Base-by-base conservation (phyloP, 2,329 filamentous ascomycete genomes). In the Dothiorella sarmentorum region DNA sequence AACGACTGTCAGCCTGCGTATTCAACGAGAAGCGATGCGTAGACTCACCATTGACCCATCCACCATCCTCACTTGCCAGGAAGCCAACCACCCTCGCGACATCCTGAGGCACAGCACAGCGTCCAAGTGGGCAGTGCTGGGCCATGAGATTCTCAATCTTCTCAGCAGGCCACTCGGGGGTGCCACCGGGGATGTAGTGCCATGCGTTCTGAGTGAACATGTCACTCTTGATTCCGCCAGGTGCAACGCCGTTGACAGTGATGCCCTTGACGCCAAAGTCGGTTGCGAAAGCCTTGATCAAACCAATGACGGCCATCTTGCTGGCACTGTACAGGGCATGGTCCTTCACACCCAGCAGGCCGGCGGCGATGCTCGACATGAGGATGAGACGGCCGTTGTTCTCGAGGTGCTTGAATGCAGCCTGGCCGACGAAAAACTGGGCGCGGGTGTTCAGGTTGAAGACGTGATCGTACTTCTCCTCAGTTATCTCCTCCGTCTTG, bases 381-480 rank as follows among this genome's bases (percentile, higher is more conserved):
- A 91, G 78, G 72, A 91, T 87, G 65, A 92, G 82, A 44, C 88
- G 81, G 29, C 89, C 89, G 59, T 88, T 85, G 43, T 82, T 78
- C 68, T 86, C 80, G 63, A 89, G 81, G 75, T 89, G 78, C 75
- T 86, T 86, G 73, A 88, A 87, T 6, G 84, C 88, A 60, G 88
- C 85, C 75, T 90, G 86, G 18, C 87, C 88, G 55, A 91, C 87
- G 72, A 91, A 90, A 79, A 90, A 90, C 74, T 90, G 86, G 45
- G 85, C 86, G 7, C 85, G 78, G 6, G 85, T 82, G 74, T 89
- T 89, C 70, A 88, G 74, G 75, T 77, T 79, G 77, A 89, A 87
- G 63, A 88, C 85, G 62, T 86, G 84, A 71, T 89, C 86, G 69
- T 84, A 89, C 73, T 88, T 85, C 76, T 88, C 85, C 70, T 85